These are phyloP conservation scores for Bruguiera hainesii DNA, from an alignment of 441 rosid species.

Conservation along the genomic window DNA sequence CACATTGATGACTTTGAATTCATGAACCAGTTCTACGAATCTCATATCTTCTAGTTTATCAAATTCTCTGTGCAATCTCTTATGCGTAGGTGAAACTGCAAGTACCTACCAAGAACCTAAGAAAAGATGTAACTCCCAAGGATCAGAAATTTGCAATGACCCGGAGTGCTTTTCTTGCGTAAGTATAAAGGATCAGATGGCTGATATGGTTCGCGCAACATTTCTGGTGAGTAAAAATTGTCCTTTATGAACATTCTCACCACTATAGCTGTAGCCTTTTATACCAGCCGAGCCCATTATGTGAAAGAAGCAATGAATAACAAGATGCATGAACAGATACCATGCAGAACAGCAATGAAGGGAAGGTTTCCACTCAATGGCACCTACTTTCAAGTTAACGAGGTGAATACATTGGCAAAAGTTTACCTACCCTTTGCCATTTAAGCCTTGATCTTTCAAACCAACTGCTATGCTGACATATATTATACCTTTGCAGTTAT, in stretches of 20 bases:
- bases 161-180: slow-evolving; percentile 74
- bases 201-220: slow-evolving; percentile 82
- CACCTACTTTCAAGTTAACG: slow-evolving; percentile 95
- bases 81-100: slow-evolving; percentile 76
- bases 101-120: slow-evolving; percentile 58
- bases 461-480: not conserved
- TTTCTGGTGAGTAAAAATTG: slow-evolving; percentile 55
- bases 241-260: too few species aligned
- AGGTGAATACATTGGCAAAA: slow-evolving; percentile 38
- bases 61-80: not conserved
- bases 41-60: too few species aligned
- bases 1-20: too few species aligned
- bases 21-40: too few species aligned
- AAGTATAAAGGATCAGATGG: slow-evolving; percentile 57
- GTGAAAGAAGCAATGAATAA: slow-evolving; percentile 10
- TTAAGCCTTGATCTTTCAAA: not conserved
- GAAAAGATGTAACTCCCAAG: slow-evolving; percentile 46
- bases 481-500: slow-evolving; percentile 51
- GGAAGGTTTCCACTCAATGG: slow-evolving; percentile 98
- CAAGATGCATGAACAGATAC: slow-evolving; percentile 55
- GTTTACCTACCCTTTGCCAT: too few species aligned
- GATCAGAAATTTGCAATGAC: slow-evolving; percentile 55
- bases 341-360: slow-evolving; percentile 94
- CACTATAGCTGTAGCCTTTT: too few species aligned
- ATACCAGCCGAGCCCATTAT: not conserved